A percentile compares a stretch with the other conserved stretches of the same genome.
These are phyloP conservation scores for Hypoxylon sp. DNA, from an alignment of 2,329 filamentous ascomycete species.

Conservation along the genomic window DNA sequence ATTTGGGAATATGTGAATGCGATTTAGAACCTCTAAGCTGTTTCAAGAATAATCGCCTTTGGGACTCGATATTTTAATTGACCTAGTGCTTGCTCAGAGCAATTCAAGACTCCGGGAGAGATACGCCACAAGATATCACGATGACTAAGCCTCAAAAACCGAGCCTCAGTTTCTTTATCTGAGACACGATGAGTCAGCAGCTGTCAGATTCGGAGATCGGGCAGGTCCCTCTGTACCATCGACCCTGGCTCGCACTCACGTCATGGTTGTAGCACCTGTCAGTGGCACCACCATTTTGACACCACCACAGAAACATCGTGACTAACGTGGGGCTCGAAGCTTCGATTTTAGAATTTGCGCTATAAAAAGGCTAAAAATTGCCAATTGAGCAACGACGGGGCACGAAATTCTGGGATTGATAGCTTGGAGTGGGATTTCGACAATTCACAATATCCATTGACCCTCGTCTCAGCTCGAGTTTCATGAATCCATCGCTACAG, in stretches of 20 bases:
- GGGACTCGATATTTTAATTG: background rate
- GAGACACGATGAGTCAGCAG: constrained; percentile 31
- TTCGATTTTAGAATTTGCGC: constrained; percentile 18
- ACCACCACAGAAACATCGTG: constrained; percentile 37
- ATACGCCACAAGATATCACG: constrained; percentile 12
- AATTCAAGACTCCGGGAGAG: background rate
- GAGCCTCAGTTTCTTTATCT: constrained; percentile 18
- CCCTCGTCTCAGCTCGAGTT: constrained; percentile 23
- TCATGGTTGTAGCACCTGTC: constrained; percentile 32
- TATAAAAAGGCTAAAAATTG: background rate
- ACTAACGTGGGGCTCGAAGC: constrained; percentile 35
- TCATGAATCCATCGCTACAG: constrained; percentile 42
- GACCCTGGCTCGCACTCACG: constrained; percentile 26
- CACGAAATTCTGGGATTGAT: background rate
- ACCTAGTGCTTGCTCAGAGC: background rate
- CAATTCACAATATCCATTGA: constrained; percentile 1
- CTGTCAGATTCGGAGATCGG: constrained; percentile 38
- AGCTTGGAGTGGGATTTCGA: background rate
- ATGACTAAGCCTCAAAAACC: constrained; percentile 4
- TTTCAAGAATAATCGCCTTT: background rate
- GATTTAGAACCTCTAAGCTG: background rate
- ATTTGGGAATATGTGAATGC: background rate
- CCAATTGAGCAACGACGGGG: constrained; percentile 2
- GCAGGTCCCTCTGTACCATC: constrained; percentile 12
- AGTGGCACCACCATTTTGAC: constrained; percentile 31